phyloP scores from a whole-genome alignment of 768 basidiomycete genomes.

The Boletellus sp. region DNA sequence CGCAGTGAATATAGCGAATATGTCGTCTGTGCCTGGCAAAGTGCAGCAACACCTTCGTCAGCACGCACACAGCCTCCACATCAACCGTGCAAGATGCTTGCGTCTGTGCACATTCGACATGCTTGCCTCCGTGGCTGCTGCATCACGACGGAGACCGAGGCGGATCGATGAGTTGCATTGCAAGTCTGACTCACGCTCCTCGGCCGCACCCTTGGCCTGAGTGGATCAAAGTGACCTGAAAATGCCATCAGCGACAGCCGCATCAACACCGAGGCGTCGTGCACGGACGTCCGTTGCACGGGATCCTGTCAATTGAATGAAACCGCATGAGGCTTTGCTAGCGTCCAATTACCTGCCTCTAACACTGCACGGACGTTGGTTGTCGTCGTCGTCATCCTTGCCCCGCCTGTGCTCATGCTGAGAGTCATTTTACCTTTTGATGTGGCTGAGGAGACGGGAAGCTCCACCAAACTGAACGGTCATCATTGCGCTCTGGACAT shows the following conservation, averaged over 20 bases:
- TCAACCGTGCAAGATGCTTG: too few species aligned
- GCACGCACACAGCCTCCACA: too few species aligned
- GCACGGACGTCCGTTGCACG: constrained; percentile 86
- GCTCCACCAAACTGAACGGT: constrained; percentile 73
- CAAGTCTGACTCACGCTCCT: constrained; percentile 58
- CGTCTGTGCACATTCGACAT: background rate
- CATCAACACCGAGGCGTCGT: background rate
- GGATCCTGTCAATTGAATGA: constrained; percentile 86
- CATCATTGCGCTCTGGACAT: constrained; percentile 92
- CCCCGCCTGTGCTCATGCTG: constrained; percentile 22
- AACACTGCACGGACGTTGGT: constrained; percentile 42
- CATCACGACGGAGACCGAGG: too few species aligned
- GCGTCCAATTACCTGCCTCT: constrained; percentile 71
- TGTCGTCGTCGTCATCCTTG: constrained; percentile 9
- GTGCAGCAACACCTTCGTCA: too few species aligned
- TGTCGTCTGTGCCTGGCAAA: constrained; percentile 54
- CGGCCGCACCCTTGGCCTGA: constrained; percentile 58
- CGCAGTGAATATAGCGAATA: constrained; percentile 76
- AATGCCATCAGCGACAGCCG: constrained; percentile 1
- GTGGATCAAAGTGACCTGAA: constrained; percentile 73
- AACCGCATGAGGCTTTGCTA: constrained; percentile 88
- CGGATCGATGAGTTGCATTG: constrained; percentile 49
- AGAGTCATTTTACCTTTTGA: constrained; percentile 30
- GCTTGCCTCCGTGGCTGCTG: constrained; percentile 70
- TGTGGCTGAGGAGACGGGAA: constrained; percentile 16